Evolutionary conservation across 345 rosid species (phyloP).

Genomic region (Eucalyptus victrix): DNA sequence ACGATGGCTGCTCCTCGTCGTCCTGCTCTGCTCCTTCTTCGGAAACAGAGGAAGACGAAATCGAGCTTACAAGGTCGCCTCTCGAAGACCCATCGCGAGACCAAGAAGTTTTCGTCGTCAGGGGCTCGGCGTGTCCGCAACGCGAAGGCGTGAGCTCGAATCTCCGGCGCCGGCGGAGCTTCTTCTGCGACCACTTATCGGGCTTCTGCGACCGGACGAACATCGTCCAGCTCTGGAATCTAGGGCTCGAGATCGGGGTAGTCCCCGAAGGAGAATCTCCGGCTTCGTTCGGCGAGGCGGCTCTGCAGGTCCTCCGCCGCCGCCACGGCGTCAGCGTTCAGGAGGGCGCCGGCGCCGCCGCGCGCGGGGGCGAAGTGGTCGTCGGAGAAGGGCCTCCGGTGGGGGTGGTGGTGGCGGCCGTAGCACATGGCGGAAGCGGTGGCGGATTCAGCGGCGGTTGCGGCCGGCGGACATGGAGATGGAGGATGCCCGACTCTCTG

Average conservation of each 20-base stretch:
- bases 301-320: no score
- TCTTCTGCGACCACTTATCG: constrained; percentile 24
- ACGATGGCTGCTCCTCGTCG: not conserved
- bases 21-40: not conserved
- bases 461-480: no score
- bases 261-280: constrained; percentile 2
- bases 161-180: constrained; percentile 15
- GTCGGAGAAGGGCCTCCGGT: no score
- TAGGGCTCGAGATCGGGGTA: constrained; percentile 11
- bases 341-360: no score
- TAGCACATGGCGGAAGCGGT: no score
- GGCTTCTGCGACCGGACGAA: constrained; percentile 20
- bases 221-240: constrained; percentile 47
- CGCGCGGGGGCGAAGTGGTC: no score
- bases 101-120: constrained; percentile 15
- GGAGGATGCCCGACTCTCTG: no score
- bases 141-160: not conserved
- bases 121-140: constrained; percentile 7
- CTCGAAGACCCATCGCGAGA: not conserved
- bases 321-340: no score
- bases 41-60: constrained; percentile 9
- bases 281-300: not conserved
- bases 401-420: no score
- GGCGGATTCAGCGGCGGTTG: no score
- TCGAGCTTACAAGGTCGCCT: not conserved